These are phyloP conservation scores for Volvox africanus DNA, from an alignment of 139 green algal genomes.

Conservation along the genomic window DNA sequence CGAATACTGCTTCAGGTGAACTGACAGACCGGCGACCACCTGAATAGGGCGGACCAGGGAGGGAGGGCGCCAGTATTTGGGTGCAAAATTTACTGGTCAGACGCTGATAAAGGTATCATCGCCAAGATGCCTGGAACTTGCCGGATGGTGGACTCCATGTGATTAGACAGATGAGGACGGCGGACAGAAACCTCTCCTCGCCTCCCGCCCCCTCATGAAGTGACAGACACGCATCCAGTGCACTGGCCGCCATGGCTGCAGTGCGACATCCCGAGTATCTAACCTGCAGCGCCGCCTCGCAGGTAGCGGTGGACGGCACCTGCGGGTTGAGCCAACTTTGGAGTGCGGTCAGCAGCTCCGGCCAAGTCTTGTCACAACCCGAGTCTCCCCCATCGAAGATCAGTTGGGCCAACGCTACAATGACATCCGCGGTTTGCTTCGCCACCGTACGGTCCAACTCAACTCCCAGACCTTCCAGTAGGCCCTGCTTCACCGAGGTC, in stretches of 20 bases:
- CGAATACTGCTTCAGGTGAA: conserved; percentile 63
- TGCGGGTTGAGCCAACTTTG: not conserved
- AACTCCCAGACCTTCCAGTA: conserved; percentile 45
- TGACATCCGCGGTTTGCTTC: conserved; percentile 35
- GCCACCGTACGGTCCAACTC: conserved; percentile 48
- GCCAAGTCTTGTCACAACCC: not conserved
- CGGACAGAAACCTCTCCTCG: no score
- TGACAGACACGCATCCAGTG: no score
- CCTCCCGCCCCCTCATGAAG: no score
- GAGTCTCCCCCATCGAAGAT: not conserved
- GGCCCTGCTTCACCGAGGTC: conserved; percentile 66
- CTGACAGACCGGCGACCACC: conserved; percentile 72
- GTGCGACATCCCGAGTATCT: not conserved
- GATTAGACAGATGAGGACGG: no score
- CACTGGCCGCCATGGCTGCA: no score
- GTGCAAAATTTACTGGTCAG: no score
- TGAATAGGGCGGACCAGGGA: not conserved
- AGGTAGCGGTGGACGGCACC: not conserved
- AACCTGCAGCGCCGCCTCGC: conserved; percentile 37
- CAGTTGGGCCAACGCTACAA: not conserved
- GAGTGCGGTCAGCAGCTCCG: conserved; percentile 4
- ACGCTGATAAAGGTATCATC: no score
- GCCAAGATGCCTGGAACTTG: no score
- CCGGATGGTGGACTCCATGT: no score
- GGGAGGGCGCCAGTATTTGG: no score